Evolutionary conservation across 2,329 filamentous ascomycete genomes (phyloP), one percentile per base, ranked within the genome.

Genomic region (Hansfordia pulvinata): DNA sequence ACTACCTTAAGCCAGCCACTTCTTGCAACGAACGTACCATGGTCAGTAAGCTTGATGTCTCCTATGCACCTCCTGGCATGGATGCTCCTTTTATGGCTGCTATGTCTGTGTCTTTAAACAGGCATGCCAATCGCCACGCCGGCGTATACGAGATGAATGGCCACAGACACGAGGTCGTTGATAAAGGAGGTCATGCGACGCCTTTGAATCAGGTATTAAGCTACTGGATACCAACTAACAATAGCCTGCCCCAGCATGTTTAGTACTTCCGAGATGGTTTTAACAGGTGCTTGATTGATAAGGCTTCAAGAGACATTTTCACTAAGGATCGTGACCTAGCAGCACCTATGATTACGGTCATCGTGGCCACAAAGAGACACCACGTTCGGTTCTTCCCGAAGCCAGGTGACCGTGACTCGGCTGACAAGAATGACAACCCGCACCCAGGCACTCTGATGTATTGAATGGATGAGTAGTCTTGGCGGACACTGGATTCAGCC

Each of bases 251-350:
- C 0, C 39, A 65, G n/a, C 74, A 86, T 19, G 64, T 98, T 30
- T 81, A 92, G 39, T 96, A 93, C 53, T 79, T 96, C 52, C 82
- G 90, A 11, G 90, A 98, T 41, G 90, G 90, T 94, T 90, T 40
- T 54, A 66, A 1, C 71, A 84, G 15, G 78, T 98, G 1, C 55
- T 98, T 8, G 62, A 82, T 2, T 59, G 74, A n/a, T 90, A 98
- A 45, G 66, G 96, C 1, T 46, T 49, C 0, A 66, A 77, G 36
- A 76, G 48, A 58, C 1, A 55, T 59, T 15, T 66, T 85, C 38
- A 16, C 39, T 42, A 17, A 48, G 61, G 6, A 39, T 47, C n/a
- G n/a, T n/a, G 3, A 47, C 49, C 4, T 46, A 42, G 2, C 29
- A 25, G 2, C 36, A 10, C 66, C 80, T 3, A 80, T 80, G 46